These are phyloP conservation scores for Pseudocercospora cruenta DNA, from an alignment of 2,329 filamentous ascomycete species.

Conservation along the genomic window DNA sequence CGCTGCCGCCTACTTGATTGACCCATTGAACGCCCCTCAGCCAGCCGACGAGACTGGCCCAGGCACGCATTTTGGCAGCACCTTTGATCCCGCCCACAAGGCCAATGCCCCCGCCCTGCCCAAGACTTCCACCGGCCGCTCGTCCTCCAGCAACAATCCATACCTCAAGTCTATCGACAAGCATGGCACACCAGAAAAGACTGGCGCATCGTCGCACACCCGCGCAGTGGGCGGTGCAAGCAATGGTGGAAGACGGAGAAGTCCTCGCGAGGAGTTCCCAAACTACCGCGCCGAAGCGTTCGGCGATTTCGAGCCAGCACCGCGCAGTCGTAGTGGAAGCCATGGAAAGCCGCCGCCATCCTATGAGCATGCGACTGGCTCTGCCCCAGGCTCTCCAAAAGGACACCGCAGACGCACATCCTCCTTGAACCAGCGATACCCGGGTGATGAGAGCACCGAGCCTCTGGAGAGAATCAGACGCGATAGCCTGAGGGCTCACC, in stretches of 20 bases:
- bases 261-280: slow-evolving; percentile 52
- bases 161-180: slow-evolving; percentile 40
- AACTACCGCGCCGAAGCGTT: slow-evolving; percentile 52
- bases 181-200: slow-evolving; percentile 25
- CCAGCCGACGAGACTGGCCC: slow-evolving; percentile 69
- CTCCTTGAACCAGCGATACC: slow-evolving; percentile 63
- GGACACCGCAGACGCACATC: slow-evolving; percentile 48
- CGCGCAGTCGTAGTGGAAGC: slow-evolving; percentile 27
- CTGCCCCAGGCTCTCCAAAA: slow-evolving; percentile 10
- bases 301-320: slow-evolving; percentile 32
- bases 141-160: slow-evolving; percentile 48
- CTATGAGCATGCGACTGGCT: slow-evolving; percentile 34
- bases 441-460: slow-evolving; percentile 66
- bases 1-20: slow-evolving; percentile 64
- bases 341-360: slow-evolving; percentile 28
- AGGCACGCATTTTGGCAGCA: slow-evolving; percentile 59
- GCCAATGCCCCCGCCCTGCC: slow-evolving; percentile 34
- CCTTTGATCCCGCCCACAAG: slow-evolving; percentile 42
- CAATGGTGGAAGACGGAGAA: slow-evolving; percentile 38
- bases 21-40: slow-evolving; percentile 69
- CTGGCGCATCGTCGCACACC: slow-evolving; percentile 11
- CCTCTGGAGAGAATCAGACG: slow-evolving; percentile 69
- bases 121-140: slow-evolving; percentile 37
- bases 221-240: slow-evolving; percentile 43
- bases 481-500: slow-evolving; percentile 67